phyloP scores from a whole-genome alignment of 768 basidiomycete species.

The Boletus tomentosulus region DNA sequence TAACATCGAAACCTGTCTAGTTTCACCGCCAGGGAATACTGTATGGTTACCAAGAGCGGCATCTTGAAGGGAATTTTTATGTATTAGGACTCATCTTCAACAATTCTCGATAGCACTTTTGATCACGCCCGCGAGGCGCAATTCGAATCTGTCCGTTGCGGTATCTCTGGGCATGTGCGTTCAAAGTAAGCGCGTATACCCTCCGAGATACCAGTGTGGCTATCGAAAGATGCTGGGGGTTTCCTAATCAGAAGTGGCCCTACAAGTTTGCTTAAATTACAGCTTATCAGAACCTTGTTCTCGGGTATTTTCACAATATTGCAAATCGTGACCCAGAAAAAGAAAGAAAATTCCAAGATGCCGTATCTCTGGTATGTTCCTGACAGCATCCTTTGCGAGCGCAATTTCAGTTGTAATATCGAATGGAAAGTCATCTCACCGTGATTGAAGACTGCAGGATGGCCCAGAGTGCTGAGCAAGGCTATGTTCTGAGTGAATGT shows the following conservation, averaged over 20 bases:
- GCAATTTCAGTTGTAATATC: slow-evolving; percentile 23
- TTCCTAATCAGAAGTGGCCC: slow-evolving; percentile 2
- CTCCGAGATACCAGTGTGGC: neutral
- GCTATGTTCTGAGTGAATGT: slow-evolving; percentile 11
- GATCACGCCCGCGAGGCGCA: slow-evolving; percentile 13
- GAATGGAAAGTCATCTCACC: slow-evolving; percentile 6
- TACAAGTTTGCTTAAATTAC: slow-evolving; percentile 8
- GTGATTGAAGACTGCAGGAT: slow-evolving; percentile 1
- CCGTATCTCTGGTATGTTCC: neutral
- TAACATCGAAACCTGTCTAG: slow-evolving; percentile 18
- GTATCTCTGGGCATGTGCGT: slow-evolving; percentile 1
- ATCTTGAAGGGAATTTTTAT: slow-evolving; percentile 10
- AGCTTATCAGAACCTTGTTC: slow-evolving; percentile 9
- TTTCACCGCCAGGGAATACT: neutral
- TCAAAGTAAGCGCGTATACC: neutral
- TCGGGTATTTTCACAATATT: neutral
- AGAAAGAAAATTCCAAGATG: neutral
- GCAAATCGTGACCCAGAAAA: neutral
- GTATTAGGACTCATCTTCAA: slow-evolving; percentile 2
- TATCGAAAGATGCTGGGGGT: slow-evolving; percentile 1
- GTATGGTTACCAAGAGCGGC: slow-evolving; percentile 8
- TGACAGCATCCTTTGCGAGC: slow-evolving; percentile 3
- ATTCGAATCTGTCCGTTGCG: slow-evolving; percentile 17
- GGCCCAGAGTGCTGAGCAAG: slow-evolving; percentile 6
- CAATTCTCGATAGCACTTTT: slow-evolving; percentile 11